A percentile compares a stretch with the other conserved stretches of the same genome.
Conservation (phyloP, 140 eudicot genomes). For the Oenanthe javanica region DNA sequence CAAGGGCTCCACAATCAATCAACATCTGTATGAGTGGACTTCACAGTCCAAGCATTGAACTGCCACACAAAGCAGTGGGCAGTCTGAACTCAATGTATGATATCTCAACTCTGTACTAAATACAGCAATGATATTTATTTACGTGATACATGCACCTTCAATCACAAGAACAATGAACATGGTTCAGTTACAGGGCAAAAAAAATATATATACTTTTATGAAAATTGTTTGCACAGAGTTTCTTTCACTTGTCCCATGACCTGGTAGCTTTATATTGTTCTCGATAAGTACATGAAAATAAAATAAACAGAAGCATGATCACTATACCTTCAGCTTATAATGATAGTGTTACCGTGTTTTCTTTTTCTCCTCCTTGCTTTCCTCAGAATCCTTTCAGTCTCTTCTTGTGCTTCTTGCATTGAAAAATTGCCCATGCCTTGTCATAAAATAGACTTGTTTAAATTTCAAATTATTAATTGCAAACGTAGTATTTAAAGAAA, state of each 20-base stretch:
- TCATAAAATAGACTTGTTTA: constrained; percentile 8
- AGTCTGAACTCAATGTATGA: not conserved
- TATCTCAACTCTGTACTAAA: not conserved
- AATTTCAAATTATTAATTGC: not conserved
- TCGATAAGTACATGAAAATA: constrained; percentile 7
- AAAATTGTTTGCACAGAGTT: not conserved
- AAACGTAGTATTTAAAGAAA: not conserved
- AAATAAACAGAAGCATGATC: constrained; percentile 7
- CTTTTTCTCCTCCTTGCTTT: constrained; percentile 20
- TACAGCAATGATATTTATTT: not conserved
- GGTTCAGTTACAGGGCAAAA: not conserved
- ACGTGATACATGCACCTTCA: not conserved
- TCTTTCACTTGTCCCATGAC: not conserved
- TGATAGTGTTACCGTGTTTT: constrained; percentile 5
- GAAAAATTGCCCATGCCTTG: constrained; percentile 33
- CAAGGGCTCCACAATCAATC: not conserved
- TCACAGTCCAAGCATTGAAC: not conserved
- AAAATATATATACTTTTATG: not conserved
- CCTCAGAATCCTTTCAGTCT: constrained; percentile 54
- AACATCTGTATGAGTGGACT: not conserved
- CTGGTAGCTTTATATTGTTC: not conserved
- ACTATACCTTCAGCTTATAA: constrained; percentile 53
- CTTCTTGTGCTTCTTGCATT: constrained; percentile 45
- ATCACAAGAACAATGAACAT: not conserved
- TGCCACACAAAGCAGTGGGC: not conserved